Percentiles rank a stretch among this genome's conserved stretches.
Conservation (phyloP, 208 protist genomes). For the Lotmaria passim region DNA sequence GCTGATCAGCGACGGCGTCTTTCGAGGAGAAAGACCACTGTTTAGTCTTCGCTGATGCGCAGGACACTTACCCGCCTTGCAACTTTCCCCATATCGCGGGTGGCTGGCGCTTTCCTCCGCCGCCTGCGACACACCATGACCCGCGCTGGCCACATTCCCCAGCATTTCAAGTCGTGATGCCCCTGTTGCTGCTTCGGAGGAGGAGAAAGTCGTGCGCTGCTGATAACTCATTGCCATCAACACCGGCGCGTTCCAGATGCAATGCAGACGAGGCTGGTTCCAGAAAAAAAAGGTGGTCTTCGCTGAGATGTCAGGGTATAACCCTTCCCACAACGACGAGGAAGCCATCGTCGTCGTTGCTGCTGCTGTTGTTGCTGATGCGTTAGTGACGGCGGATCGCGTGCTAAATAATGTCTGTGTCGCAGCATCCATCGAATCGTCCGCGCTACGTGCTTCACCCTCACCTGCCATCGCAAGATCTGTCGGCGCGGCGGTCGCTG, state of each 20-base stretch:
- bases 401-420: neutral
- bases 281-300: conserved; percentile 49
- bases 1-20: too few species aligned
- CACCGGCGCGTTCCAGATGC: conserved; percentile 37
- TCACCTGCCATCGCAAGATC: too few species aligned
- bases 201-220: neutral
- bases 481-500: neutral
- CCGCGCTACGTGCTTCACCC: neutral
- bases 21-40: too few species aligned
- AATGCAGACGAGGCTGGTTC: conserved; percentile 56
- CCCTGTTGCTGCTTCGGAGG: neutral
- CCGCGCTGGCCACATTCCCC: too few species aligned
- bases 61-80: too few species aligned
- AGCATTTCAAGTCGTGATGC: neutral
- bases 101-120: too few species aligned
- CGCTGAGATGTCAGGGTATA: conserved; percentile 14
- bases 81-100: too few species aligned
- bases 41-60: too few species aligned
- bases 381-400: too few species aligned
- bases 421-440: neutral
- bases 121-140: too few species aligned
- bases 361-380: neutral
- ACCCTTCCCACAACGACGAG: neutral
- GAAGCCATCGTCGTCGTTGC: neutral
- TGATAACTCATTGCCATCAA: conserved; percentile 17